Conservation (phyloP, 225 moss, liverwort and hornwort genomes). For the Physcomitrellopsis africana region DNA sequence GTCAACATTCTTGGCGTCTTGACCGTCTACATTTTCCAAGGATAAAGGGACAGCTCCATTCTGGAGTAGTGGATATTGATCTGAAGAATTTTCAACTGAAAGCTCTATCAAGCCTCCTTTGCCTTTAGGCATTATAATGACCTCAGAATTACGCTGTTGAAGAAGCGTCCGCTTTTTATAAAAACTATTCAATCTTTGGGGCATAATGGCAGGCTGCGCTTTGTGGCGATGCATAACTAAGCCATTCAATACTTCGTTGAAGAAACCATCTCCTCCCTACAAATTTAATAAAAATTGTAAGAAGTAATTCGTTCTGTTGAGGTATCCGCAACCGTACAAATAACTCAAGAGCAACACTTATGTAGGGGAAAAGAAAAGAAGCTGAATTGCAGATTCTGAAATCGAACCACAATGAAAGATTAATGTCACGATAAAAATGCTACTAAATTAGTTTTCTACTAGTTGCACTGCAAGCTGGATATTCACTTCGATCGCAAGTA, state of each 20-base stretch:
- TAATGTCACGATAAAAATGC: neutral
- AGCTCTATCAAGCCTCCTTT: conserved; percentile 52
- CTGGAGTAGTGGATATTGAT: conserved; percentile 47
- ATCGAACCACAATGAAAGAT: neutral
- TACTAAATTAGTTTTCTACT: conserved; percentile 5
- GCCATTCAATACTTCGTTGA: conserved; percentile 93
- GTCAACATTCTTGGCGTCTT: conserved; percentile 29
- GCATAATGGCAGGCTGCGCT: conserved; percentile 65
- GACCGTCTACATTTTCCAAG: conserved; percentile 19
- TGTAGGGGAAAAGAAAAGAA: conserved; percentile 17
- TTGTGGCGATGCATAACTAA: conserved; percentile 78
- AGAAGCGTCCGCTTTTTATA: conserved; percentile 47
- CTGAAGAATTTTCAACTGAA: conserved; percentile 31
- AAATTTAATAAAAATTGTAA: conserved; percentile 8
- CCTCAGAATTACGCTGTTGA: conserved; percentile 34
- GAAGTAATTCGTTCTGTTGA: neutral
- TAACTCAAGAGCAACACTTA: conserved; percentile 7
- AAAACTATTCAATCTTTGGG: conserved; percentile 55
- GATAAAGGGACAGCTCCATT: conserved; percentile 34
- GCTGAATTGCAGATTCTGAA: conserved; percentile 9
- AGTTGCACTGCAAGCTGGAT: neutral
- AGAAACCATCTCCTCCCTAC: conserved; percentile 97
- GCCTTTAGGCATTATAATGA: conserved; percentile 4
- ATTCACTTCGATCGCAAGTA: conserved; percentile 13
- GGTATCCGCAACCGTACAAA: neutral